Evolutionary conservation across 352 stramenopile species (phyloP), one percentile per base, ranked within the genome.

Genomic region (Ophiocytium majus): DNA sequence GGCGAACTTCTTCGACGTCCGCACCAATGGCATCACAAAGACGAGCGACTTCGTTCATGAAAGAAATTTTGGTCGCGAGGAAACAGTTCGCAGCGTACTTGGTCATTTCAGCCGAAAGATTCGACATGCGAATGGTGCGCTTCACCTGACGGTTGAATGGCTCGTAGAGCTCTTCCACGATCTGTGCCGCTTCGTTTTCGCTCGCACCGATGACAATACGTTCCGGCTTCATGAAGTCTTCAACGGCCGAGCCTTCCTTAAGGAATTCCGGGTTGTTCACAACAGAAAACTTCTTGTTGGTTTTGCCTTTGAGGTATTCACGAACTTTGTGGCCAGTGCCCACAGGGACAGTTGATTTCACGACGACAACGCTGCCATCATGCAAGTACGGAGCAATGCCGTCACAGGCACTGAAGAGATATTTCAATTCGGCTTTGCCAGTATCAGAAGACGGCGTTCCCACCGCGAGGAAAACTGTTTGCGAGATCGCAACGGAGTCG

Each of bases 41-140:
- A 57, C n/a, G 49, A 36, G 83, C 64, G 10, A 88, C 63, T 19
- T 88, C 84, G n/a, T 88, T 88, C 84, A 88, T 88, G 28, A 88
- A 88, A 10, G 79, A 85, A 63, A 88, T 88, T 0, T 84, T 83
- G 63, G 85, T 88, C 31, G 84, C 84, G 23, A 88, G 49, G 74
- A 88, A 83, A 0, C 81, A 86, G 17, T 88, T 88, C 0, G 84
- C 84, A 80, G 85, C 84, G 57, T 88, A 88, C 33, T 88, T 88
- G 0, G 84, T 88, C 28, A 88, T 0, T 80, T 88, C 84, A 0
- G 84, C 84, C 37, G 31, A 75, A n/a, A 84, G 74, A 9, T 74
- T 75, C 31, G 76, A 76, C 84, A 88, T 88, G 19, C 57, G 76
- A 0, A 88, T 84, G 50, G 83, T 88, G 28, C 83, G 76, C 36